Evolutionary conservation across 2,329 filamentous ascomycete species (phyloP).

Genomic region (Blastomyces silverae): DNA sequence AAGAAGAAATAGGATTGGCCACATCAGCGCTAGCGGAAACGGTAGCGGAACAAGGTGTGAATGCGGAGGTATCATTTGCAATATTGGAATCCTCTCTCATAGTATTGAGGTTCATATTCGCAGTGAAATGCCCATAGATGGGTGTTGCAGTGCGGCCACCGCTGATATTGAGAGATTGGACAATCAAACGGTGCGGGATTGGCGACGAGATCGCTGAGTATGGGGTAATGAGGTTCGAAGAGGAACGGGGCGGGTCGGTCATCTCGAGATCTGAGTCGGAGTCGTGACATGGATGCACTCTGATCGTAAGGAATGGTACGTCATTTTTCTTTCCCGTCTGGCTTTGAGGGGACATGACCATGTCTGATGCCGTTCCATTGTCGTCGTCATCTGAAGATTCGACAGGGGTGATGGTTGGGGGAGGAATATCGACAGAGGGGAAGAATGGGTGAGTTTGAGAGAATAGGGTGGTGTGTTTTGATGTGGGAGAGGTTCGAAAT

Average conservation of each 20-base stretch:
- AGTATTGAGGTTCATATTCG: conserved; percentile 22
- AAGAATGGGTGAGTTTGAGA: conserved; percentile 21
- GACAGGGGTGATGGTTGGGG: conserved; percentile 29
- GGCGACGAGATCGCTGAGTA: conserved; percentile 28
- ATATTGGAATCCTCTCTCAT: conserved; percentile 18
- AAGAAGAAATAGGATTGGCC: neutral
- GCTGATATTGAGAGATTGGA: conserved; percentile 30
- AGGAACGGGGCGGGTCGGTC: conserved; percentile 23
- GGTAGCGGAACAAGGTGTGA: neutral
- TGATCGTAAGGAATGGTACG: conserved; percentile 15
- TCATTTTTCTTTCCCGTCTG: conserved; percentile 4
- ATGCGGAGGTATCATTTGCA: neutral
- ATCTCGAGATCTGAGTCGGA: conserved; percentile 31
- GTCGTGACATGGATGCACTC: conserved; percentile 15
- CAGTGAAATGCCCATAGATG: conserved; percentile 28
- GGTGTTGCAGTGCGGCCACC: conserved; percentile 29
- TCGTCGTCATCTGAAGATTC: conserved; percentile 36
- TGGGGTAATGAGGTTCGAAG: conserved; percentile 21
- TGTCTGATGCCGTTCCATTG: conserved; percentile 2
- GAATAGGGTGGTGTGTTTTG: conserved; percentile 22
- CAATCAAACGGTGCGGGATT: conserved; percentile 28
- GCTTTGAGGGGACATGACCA: neutral
- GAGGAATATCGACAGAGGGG: conserved; percentile 8
- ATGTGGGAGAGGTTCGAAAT: conserved; percentile 27
- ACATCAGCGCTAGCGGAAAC: neutral